Conservation (phyloP, 768 basidiomycete species). For the Daedalea quercina region DNA sequence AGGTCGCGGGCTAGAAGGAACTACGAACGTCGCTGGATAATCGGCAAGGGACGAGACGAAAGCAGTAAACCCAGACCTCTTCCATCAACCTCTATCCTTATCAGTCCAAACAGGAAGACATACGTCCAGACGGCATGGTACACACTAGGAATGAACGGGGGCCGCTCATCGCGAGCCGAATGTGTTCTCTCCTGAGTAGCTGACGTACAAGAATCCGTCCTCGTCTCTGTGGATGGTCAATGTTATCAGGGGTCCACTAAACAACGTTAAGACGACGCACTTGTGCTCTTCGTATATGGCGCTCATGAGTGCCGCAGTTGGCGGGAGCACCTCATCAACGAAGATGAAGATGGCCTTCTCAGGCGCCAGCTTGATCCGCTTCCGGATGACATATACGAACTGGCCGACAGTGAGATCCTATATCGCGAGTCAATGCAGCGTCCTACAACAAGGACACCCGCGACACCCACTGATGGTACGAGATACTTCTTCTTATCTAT, state of each 20-base stretch:
- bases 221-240: conserved; percentile 67
- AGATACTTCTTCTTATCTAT: conserved; percentile 99
- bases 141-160: neutral
- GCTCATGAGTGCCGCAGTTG: conserved; percentile 97
- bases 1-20: neutral
- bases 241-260: neutral
- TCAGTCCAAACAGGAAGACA: neutral
- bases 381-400: conserved; percentile 99
- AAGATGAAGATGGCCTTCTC: conserved; percentile 99
- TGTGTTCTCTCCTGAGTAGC: conserved; percentile 97
- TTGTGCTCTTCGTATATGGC: conserved; percentile 99
- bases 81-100: no score
- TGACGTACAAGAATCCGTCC: conserved; percentile 97
- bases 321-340: conserved; percentile 96
- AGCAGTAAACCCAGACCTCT: no score
- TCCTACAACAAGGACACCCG: conserved; percentile 7
- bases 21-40: no score
- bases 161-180: conserved; percentile 47
- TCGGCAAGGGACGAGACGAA: no score
- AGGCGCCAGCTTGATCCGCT: conserved; percentile 98
- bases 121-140: neutral
- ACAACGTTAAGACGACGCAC: conserved; percentile 31
- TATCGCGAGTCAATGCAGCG: conserved; percentile 3
- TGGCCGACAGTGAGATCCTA: conserved; percentile 97
- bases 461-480: conserved; percentile 78